Percentiles rank a stretch among this genome's conserved stretches.
Conservation (phyloP, 2,329 filamentous ascomycete species). For the Diplodia intermedia region DNA sequence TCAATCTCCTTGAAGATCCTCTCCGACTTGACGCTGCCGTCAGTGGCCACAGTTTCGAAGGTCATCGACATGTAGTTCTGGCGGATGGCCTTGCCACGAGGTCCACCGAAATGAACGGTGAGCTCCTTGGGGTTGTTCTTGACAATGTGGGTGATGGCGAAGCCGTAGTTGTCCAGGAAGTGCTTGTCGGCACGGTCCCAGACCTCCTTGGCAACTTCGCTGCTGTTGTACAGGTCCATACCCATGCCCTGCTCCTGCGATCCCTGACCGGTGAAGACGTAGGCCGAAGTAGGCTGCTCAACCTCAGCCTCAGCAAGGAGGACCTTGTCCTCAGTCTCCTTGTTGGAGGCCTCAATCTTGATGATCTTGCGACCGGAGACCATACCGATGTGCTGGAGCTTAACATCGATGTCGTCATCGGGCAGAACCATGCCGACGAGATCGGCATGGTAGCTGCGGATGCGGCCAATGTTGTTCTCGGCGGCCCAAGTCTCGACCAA, state of each 20-base stretch:
- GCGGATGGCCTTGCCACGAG: conserved; percentile 94
- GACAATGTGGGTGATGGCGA: conserved; percentile 98
- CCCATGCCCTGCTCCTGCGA: conserved; percentile 99
- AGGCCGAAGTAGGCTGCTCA: conserved; percentile 94
- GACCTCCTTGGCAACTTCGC: conserved; percentile 91
- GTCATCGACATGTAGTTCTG: conserved; percentile 99
- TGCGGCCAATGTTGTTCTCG: conserved; percentile 96
- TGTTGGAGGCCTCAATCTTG: conserved; percentile 96
- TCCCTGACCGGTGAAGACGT: conserved; percentile 97
- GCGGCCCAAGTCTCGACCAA: conserved; percentile 98
- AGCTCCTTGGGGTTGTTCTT: conserved; percentile 99
- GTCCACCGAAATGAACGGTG: conserved; percentile 96
- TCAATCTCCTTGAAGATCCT: conserved; percentile 99
- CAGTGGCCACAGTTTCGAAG: conserved; percentile 93
- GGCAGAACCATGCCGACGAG: conserved; percentile 99
- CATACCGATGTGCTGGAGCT: conserved; percentile 96
- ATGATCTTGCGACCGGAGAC: conserved; percentile 98
- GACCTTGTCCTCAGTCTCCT: conserved; percentile 95
- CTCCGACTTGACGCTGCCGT: conserved; percentile 95
- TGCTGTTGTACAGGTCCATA: conserved; percentile 97
- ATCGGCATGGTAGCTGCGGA: conserved; percentile 95
- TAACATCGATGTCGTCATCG: conserved; percentile 93
- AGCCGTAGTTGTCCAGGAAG: conserved; percentile 96
- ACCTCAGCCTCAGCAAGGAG: conserved; percentile 94
- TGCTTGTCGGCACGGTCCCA: conserved; percentile 93